These are phyloP conservation scores for Parietichytrium sp. DNA, from an alignment of 108 stramenopile species.

Conservation along the genomic window DNA sequence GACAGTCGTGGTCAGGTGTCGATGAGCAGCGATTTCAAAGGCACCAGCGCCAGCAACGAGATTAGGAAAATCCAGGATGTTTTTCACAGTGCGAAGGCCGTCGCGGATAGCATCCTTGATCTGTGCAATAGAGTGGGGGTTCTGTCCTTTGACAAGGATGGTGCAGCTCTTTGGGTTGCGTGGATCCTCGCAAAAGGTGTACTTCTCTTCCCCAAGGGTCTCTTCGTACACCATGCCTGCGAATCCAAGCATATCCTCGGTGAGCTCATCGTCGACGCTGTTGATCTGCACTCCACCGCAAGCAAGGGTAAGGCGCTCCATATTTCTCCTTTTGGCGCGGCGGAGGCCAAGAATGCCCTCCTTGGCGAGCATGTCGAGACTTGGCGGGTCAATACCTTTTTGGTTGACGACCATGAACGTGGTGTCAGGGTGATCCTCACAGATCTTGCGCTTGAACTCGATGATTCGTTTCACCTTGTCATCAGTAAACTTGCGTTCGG, in stretches of 20 bases:
- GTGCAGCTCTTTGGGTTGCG: slow-evolving; percentile 84
- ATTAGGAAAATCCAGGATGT: slow-evolving; percentile 86
- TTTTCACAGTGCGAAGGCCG: slow-evolving; percentile 93
- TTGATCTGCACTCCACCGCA: slow-evolving; percentile 94
- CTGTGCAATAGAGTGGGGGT: slow-evolving; percentile 92
- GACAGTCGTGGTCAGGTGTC: slow-evolving; percentile 65
- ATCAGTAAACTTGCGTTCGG: slow-evolving; percentile 94
- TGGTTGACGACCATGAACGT: slow-evolving; percentile 98
- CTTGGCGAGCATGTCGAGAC: slow-evolving; percentile 98
- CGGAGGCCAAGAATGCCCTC: slow-evolving; percentile 95
- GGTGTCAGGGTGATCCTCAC: slow-evolving; percentile 72
- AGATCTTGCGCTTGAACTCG: slow-evolving; percentile 89
- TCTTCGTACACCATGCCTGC: slow-evolving; percentile 91
- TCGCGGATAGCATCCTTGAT: slow-evolving; percentile 97
- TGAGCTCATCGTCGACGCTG: slow-evolving; percentile 87
- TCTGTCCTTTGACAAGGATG: slow-evolving; percentile 91
- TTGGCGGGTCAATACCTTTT: slow-evolving; percentile 98
- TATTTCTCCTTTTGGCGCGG: slow-evolving; percentile 96
- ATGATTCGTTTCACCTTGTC: slow-evolving; percentile 89
- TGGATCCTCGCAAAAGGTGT: slow-evolving; percentile 97
- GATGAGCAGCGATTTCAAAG: slow-evolving; percentile 86
- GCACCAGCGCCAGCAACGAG: slow-evolving; percentile 96
- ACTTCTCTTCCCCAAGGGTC: slow-evolving; percentile 95
- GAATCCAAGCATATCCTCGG: slow-evolving; percentile 79
- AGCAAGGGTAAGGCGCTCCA: slow-evolving; percentile 96